Evolutionary conservation across 495 filamentous ascomycete genomes (phyloP).

Genomic region (Penicillium longicatenatum): DNA sequence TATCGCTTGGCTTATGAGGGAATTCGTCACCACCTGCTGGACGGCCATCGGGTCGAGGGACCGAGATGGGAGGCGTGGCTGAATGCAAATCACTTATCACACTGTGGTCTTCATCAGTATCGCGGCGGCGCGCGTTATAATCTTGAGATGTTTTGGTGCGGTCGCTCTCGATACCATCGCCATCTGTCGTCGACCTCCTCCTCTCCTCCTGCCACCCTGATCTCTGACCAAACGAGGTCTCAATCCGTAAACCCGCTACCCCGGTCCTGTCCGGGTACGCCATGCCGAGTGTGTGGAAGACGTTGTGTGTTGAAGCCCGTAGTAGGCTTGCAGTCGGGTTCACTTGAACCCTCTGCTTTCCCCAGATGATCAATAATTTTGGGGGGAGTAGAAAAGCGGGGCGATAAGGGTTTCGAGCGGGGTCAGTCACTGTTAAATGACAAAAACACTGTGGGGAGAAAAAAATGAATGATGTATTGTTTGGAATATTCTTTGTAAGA

Average conservation of each 20-base stretch:
- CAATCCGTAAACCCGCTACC: constrained; percentile 45
- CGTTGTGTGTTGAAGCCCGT: constrained; percentile 18
- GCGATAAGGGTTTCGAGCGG: constrained; percentile 26
- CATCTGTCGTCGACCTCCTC: constrained; percentile 29
- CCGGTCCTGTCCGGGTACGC: constrained; percentile 41
- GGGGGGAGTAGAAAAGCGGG: constrained; percentile 20
- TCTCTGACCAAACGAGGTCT: constrained; percentile 41
- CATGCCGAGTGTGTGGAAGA: constrained; percentile 35
- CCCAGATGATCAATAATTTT: constrained; percentile 5
- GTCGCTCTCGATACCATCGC: constrained; percentile 50
- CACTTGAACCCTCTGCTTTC: constrained; percentile 26
- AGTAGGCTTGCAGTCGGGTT: constrained; percentile 30
- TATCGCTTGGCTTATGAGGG: constrained; percentile 47
- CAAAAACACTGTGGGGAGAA: background rate
- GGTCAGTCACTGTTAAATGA: constrained; percentile 5
- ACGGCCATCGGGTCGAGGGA: constrained; percentile 43
- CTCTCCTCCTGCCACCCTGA: constrained; percentile 31
- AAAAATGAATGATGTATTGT: background rate
- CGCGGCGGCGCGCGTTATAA: constrained; percentile 42
- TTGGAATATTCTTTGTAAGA: background rate
- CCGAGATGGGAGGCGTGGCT: constrained; percentile 48
- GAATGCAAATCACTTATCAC: constrained; percentile 48
- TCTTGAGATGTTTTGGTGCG: constrained; percentile 45
- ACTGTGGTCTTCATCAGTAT: constrained; percentile 51
- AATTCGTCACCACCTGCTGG: constrained; percentile 27